Conservation (phyloP, 345 rosid species). For the Iberis pinnata region DNA sequence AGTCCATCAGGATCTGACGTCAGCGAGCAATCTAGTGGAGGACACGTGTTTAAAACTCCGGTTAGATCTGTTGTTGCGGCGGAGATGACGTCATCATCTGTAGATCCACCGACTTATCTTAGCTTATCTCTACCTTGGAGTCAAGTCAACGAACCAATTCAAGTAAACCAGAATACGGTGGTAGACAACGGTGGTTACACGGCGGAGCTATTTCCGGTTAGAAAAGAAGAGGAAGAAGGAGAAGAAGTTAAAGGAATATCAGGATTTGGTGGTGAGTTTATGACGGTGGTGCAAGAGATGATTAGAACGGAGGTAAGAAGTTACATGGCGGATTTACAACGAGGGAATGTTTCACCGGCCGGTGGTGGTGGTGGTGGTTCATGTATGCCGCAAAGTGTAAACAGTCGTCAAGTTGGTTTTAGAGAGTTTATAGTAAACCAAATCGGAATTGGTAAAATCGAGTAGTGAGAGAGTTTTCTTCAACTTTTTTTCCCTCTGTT, state of each 20-base stretch:
- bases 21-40: conserved; percentile 57
- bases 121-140: conserved; percentile 60
- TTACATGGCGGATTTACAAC: conserved; percentile 61
- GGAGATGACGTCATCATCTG: conserved; percentile 37
- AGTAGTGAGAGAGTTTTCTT: conserved; percentile 8
- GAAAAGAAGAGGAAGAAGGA: conserved; percentile 19
- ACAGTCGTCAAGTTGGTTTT: conserved; percentile 47
- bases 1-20: conserved; percentile 78
- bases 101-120: conserved; percentile 60
- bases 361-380: conserved; percentile 32
- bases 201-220: conserved; percentile 30
- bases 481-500: conserved; percentile 22
- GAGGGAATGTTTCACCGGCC: conserved; percentile 32
- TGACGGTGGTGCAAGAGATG: conserved; percentile 91
- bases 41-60: conserved; percentile 39
- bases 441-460: conserved; percentile 51
- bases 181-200: conserved; percentile 7
- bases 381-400: conserved; percentile 44
- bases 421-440: conserved; percentile 52
- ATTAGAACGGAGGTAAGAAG: conserved; percentile 73
- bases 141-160: conserved; percentile 34
- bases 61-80: conserved; percentile 34
- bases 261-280: conserved; percentile 60
- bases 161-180: conserved; percentile 15
- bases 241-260: conserved; percentile 28